phyloP scores from a whole-genome alignment of 2,329 filamentous ascomycete genomes.

The Phyllosticta capitalensis region DNA sequence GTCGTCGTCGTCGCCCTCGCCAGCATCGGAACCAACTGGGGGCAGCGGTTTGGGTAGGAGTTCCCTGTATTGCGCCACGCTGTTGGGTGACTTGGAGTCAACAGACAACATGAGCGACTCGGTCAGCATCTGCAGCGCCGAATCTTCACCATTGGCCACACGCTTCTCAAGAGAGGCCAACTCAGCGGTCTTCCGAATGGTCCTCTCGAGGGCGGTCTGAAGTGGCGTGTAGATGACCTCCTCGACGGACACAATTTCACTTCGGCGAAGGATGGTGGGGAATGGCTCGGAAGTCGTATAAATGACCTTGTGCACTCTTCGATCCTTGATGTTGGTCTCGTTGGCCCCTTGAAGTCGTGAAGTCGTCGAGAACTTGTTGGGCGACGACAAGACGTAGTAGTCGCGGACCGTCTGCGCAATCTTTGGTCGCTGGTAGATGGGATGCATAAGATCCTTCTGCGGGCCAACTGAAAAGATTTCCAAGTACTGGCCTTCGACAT shows the following conservation, averaged over 20 bases:
- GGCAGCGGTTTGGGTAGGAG: slow-evolving; percentile 50
- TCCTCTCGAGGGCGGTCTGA: slow-evolving; percentile 84
- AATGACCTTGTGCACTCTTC: slow-evolving; percentile 73
- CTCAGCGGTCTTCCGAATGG: slow-evolving; percentile 83
- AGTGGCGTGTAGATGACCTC: slow-evolving; percentile 61
- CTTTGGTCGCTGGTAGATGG: slow-evolving; percentile 79
- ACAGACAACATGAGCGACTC: slow-evolving; percentile 72
- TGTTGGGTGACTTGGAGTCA: slow-evolving; percentile 63
- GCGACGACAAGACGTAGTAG: slow-evolving; percentile 68
- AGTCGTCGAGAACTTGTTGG: slow-evolving; percentile 69
- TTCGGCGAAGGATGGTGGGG: slow-evolving; percentile 80
- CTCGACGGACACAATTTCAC: slow-evolving; percentile 65
- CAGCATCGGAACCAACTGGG: slow-evolving; percentile 17
- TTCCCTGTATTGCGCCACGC: slow-evolving; percentile 66
- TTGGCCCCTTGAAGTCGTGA: slow-evolving; percentile 55
- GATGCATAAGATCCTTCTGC: slow-evolving; percentile 72
- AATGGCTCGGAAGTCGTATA: slow-evolving; percentile 80
- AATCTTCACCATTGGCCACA: slow-evolving; percentile 61
- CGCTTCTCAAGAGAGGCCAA: slow-evolving; percentile 67
- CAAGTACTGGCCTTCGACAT: slow-evolving; percentile 84
- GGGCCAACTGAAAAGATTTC: slow-evolving; percentile 72
- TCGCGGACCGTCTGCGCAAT: slow-evolving; percentile 78
- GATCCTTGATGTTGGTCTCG: slow-evolving; percentile 57
- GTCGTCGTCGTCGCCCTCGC: slow-evolving; percentile 25
- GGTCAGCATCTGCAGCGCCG: slow-evolving; percentile 57